Conservation (phyloP, 306 rosid species). For the Calophaca sinica region DNA sequence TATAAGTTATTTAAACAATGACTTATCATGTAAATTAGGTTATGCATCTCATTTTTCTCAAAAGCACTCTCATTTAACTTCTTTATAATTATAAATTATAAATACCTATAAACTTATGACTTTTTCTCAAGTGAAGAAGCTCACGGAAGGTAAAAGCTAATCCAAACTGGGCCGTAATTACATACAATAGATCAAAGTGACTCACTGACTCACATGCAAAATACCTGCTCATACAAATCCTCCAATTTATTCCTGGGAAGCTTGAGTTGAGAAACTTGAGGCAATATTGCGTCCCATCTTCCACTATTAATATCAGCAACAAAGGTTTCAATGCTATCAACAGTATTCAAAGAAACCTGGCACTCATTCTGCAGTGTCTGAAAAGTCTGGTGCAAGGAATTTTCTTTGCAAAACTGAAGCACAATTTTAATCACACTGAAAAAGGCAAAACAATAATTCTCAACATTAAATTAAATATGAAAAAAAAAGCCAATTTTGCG, state of each 20-base stretch:
- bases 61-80: too few species aligned
- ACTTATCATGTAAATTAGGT: too few species aligned
- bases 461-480: background rate
- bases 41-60: too few species aligned
- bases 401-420: slow-evolving; percentile 98
- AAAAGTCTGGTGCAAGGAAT: slow-evolving; percentile 88
- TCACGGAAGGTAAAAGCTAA: too few species aligned
- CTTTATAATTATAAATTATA: too few species aligned
- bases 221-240: slow-evolving; percentile 98
- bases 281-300: slow-evolving; percentile 95
- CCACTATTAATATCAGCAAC: slow-evolving; percentile 92
- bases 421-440: slow-evolving; percentile 95
- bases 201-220: background rate
- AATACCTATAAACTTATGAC: too few species aligned
- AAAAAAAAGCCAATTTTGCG: background rate
- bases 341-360: slow-evolving; percentile 94
- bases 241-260: slow-evolving; percentile 94
- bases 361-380: slow-evolving; percentile 96
- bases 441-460: slow-evolving; percentile 9
- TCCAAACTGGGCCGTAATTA: background rate
- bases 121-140: too few species aligned
- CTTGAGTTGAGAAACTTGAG: slow-evolving; percentile 96
- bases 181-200: slow-evolving; percentile 10
- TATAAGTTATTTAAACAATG: background rate
- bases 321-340: slow-evolving; percentile 95